phyloP scores from a whole-genome alignment of 768 basidiomycete genomes.

The Collybia mongolica region DNA sequence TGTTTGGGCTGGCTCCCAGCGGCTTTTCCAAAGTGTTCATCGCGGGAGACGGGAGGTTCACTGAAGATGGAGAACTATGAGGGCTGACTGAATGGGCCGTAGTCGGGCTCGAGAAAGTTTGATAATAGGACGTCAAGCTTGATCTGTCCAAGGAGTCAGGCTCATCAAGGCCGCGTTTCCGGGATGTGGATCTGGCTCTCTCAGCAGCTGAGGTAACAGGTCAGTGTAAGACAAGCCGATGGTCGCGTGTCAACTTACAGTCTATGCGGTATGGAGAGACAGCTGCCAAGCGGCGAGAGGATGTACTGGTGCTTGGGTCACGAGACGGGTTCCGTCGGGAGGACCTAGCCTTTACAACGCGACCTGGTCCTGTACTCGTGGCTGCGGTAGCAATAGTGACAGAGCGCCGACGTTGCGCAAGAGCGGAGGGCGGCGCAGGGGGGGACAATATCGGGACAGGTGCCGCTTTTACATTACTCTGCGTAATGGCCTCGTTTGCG shows the following conservation, averaged over 20 bases:
- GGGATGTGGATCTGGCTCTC: constrained; percentile 74
- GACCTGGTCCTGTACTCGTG: constrained; percentile 31
- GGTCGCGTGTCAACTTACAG: constrained; percentile 37
- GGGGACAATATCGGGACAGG: constrained; percentile 17
- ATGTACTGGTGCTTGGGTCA: constrained; percentile 40
- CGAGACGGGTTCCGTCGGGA: constrained; percentile 58
- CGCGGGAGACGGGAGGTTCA: constrained; percentile 68
- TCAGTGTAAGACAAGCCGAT: constrained; percentile 6
- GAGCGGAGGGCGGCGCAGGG: constrained; percentile 22
- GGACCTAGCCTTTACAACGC: constrained; percentile 47
- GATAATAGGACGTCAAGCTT: constrained; percentile 42
- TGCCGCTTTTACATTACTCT: constrained; percentile 23
- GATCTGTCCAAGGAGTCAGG: constrained; percentile 48
- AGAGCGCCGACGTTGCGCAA: constrained; percentile 52
- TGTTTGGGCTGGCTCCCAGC: constrained; percentile 56
- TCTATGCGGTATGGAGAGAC: constrained; percentile 68
- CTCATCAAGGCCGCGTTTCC: constrained; percentile 71
- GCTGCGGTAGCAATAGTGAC: constrained; percentile 47
- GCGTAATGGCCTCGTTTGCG: constrained; percentile 63
- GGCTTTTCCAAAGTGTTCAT: constrained; percentile 49
- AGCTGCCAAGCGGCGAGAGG: constrained; percentile 52
- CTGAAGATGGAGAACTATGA: constrained; percentile 76
- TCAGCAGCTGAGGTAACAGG: constrained; percentile 43
- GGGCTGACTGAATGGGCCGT: constrained; percentile 48
- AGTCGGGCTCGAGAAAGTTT: constrained; percentile 56